Percentiles rank a stretch among this genome's conserved stretches.
These are phyloP conservation scores for Fusarium duplospermum DNA, from an alignment of 2,329 filamentous ascomycete species.

Conservation along the genomic window DNA sequence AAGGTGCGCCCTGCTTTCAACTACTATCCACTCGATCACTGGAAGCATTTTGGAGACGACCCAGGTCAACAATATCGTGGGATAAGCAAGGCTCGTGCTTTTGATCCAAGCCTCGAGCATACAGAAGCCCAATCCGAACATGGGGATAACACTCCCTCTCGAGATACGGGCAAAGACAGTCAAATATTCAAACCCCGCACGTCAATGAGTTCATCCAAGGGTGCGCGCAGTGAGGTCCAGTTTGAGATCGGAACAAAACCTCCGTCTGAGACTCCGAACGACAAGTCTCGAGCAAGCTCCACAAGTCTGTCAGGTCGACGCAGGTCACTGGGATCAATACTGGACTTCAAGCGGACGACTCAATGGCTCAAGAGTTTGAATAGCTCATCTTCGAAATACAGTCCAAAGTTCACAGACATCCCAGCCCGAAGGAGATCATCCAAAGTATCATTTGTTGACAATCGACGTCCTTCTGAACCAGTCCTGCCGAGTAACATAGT, in stretches of 20 bases:
- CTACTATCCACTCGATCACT: constrained; percentile 20
- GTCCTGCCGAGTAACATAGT: constrained; percentile 26
- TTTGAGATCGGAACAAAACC: constrained; percentile 10
- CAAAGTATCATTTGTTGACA: constrained; percentile 19
- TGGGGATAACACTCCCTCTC: not conserved
- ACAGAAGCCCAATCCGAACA: not conserved
- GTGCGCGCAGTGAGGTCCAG: not conserved
- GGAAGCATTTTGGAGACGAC: not conserved
- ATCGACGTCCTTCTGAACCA: constrained; percentile 39
- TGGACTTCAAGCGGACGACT: constrained; percentile 49
- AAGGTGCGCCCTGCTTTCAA: constrained; percentile 45
- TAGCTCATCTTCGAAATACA: constrained; percentile 41
- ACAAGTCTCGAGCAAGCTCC: constrained; percentile 2
- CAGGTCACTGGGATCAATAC: constrained; percentile 43
- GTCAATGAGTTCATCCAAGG: not conserved
- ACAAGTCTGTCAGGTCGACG: constrained; percentile 29
- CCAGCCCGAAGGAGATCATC: constrained; percentile 27
- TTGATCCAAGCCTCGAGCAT: constrained; percentile 11
- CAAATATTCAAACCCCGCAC: not conserved
- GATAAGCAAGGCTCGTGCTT: constrained; percentile 34
- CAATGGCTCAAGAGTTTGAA: constrained; percentile 50
- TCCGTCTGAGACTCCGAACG: not conserved
- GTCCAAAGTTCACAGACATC: constrained; percentile 45
- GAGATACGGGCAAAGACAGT: not conserved
- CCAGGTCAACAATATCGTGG: not conserved